Conservation (phyloP, 306 rosid genomes). For the Glycine tomentella region DNA sequence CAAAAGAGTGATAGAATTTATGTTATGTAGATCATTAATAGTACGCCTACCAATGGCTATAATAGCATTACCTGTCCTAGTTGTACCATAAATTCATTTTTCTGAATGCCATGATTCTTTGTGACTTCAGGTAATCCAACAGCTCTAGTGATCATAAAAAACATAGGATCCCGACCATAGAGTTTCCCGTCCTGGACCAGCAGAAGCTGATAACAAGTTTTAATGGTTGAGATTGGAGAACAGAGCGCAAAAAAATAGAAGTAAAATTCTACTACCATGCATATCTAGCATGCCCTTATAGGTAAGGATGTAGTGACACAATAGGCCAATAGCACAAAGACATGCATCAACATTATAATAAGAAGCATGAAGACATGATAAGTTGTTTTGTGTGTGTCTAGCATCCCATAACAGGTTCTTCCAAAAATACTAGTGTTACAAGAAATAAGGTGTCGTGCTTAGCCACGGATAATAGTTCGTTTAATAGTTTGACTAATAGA, state of each 20-base stretch:
- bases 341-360: slow-evolving; percentile 38
- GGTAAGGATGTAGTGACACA: slow-evolving; percentile 20
- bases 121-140: no score
- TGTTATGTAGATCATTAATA: no score
- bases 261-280: background rate
- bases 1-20: no score
- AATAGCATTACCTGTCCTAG: no score
- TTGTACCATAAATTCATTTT: no score
- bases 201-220: slow-evolving; percentile 7
- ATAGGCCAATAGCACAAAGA: slow-evolving; percentile 25
- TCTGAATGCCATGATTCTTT: no score
- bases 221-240: slow-evolving; percentile 49
- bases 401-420: slow-evolving; percentile 38
- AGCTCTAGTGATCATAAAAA: no score
- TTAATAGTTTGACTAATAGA: slow-evolving; percentile 23
- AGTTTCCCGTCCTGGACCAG: no score
- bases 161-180: no score
- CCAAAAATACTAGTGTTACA: slow-evolving; percentile 23
- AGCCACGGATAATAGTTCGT: slow-evolving; percentile 28
- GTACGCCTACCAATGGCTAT: no score
- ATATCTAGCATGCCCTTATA: slow-evolving; percentile 3
- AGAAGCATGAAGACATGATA: slow-evolving; percentile 3
- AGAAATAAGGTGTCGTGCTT: slow-evolving; percentile 33
- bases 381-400: slow-evolving; percentile 11
- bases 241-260: slow-evolving; percentile 27